These are phyloP conservation scores for Aspergillus carlsbadensis DNA, from an alignment of 495 filamentous ascomycete species.

Conservation along the genomic window DNA sequence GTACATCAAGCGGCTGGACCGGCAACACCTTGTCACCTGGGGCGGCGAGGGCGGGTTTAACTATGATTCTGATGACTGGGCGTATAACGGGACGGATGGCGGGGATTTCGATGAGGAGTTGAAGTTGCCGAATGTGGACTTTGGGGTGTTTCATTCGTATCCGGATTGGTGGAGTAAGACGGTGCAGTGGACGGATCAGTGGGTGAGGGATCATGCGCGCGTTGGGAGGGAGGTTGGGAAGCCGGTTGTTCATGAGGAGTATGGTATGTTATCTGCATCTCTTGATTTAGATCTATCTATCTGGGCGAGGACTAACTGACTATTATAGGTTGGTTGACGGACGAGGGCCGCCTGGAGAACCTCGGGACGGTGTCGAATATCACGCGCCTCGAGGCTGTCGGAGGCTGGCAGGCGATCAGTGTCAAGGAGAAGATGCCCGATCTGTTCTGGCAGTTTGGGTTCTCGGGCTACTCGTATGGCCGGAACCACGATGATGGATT, in stretches of 20 bases:
- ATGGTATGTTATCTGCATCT: constrained; percentile 6
- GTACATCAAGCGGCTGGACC: constrained; percentile 61
- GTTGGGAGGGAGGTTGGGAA: constrained; percentile 1
- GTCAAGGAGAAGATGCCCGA: constrained; percentile 19
- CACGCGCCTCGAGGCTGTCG: constrained; percentile 16
- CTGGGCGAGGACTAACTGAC: not conserved
- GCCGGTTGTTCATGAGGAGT: constrained; percentile 20
- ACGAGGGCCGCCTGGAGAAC: constrained; percentile 5
- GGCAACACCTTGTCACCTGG: constrained; percentile 57
- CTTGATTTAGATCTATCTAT: not conserved
- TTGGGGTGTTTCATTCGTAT: constrained; percentile 62
- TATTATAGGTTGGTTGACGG: constrained; percentile 13
- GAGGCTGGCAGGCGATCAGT: constrained; percentile 19
- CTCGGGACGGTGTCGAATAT: constrained; percentile 15
- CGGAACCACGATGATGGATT: constrained; percentile 19
- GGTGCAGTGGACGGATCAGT: constrained; percentile 16
- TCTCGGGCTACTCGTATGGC: constrained; percentile 17
- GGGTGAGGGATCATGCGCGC: constrained; percentile 14
- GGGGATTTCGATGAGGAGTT: constrained; percentile 60
- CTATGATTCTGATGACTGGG: constrained; percentile 43
- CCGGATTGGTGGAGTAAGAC: constrained; percentile 32
- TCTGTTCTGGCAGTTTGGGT: constrained; percentile 20
- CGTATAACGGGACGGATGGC: constrained; percentile 56
- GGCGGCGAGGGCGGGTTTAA: constrained; percentile 55
- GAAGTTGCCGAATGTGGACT: constrained; percentile 54